phyloP scores from a whole-genome alignment of 768 basidiomycete genomes.

The Lactarius deliciosus region DNA sequence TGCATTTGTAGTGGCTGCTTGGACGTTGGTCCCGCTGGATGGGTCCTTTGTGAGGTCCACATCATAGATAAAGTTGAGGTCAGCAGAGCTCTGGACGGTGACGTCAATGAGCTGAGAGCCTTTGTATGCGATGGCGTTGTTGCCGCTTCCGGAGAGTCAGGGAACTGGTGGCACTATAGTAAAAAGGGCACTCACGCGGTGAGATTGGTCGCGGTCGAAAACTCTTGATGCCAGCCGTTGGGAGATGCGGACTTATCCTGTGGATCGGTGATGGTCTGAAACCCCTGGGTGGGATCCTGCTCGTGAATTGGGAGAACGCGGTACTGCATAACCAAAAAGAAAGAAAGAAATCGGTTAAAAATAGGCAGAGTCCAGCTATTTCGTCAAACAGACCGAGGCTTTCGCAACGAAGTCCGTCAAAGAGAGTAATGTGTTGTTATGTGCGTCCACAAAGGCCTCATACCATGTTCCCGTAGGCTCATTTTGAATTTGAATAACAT shows the following conservation, averaged over 20 bases:
- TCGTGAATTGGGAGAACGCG: constrained; percentile 45
- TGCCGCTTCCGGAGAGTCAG: constrained; percentile 32
- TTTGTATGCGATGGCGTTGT: constrained; percentile 42
- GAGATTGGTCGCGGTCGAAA: constrained; percentile 38
- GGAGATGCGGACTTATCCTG: constrained; percentile 57
- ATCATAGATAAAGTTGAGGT: constrained; percentile 43
- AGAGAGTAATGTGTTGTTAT: constrained; percentile 49
- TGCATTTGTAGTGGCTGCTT: constrained; percentile 54
- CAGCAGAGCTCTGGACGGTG: constrained; percentile 41
- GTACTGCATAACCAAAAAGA: constrained; percentile 37
- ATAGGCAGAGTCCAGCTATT: background rate
- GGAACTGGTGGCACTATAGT: background rate
- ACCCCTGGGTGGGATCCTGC: constrained; percentile 51
- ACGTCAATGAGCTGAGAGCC: constrained; percentile 27
- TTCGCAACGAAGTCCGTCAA: constrained; percentile 53
- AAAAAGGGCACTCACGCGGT: constrained; percentile 29
- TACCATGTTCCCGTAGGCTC: constrained; percentile 47
- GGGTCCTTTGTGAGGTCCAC: constrained; percentile 40
- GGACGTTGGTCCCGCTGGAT: constrained; percentile 46
- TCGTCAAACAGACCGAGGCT: constrained; percentile 40
- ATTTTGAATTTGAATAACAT: constrained; percentile 47
- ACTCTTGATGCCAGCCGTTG: constrained; percentile 52
- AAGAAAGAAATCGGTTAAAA: too few species aligned
- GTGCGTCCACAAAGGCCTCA: constrained; percentile 60
- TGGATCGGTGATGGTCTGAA: constrained; percentile 51